Conservation (phyloP, 306 rosid genomes). For the Sphenostylis stenocarpa region DNA sequence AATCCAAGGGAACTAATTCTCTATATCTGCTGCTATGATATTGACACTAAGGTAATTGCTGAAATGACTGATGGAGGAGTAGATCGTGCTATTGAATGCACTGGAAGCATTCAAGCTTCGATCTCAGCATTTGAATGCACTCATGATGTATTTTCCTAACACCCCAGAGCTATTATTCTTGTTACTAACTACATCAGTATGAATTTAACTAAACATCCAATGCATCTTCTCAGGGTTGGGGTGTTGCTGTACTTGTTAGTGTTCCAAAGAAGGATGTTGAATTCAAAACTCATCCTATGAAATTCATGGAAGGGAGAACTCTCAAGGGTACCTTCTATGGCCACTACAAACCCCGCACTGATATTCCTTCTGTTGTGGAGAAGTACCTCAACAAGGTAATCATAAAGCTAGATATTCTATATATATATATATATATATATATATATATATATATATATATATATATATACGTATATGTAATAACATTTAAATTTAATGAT, state of each 20-base stretch:
- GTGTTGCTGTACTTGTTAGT: constrained; percentile 72
- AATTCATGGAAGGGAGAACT: constrained; percentile 61
- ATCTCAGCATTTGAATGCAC: constrained; percentile 72
- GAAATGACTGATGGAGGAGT: constrained; percentile 75
- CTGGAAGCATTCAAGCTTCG: constrained; percentile 67
- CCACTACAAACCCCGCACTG: constrained; percentile 47
- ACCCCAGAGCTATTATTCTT: not conserved
- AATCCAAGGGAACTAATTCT: not conserved
- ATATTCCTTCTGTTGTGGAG: constrained; percentile 47
- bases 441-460: too few relatives aligned
- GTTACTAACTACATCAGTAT: not conserved
- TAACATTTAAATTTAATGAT: too few relatives aligned
- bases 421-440: too few relatives aligned
- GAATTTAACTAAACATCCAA: not conserved
- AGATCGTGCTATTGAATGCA: constrained; percentile 69
- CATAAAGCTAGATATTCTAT: not conserved
- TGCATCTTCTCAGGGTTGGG: constrained; percentile 59
- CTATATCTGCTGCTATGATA: not conserved
- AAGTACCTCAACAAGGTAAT: constrained; percentile 48
- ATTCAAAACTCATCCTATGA: constrained; percentile 66
- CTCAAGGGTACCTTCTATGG: constrained; percentile 75
- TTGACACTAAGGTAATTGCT: constrained; percentile 50
- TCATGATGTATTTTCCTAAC: constrained; percentile 52
- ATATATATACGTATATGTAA: too few relatives aligned
- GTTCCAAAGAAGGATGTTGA: constrained; percentile 60